Evolutionary conservation across 2,329 filamentous ascomycete genomes (phyloP), one percentile per base, ranked within the genome.

Genomic region (Nemania serpens): DNA sequence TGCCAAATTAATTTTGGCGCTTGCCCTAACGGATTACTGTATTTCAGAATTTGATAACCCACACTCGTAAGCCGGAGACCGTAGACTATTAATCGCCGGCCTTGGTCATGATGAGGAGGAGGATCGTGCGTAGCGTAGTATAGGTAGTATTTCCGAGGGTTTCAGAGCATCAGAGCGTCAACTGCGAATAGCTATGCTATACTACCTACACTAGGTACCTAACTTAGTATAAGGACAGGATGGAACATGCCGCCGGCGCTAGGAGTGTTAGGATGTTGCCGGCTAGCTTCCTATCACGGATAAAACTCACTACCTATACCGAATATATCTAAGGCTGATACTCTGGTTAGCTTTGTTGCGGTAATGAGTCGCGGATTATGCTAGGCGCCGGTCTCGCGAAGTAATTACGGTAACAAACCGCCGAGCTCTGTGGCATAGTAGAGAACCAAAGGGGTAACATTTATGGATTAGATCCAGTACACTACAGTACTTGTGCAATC

Each of bases 21-120:
- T 20, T 49, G 57, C 39, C 54, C 25, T 53, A 50, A 37, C 39
- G 34, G 61, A 58, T 63, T 63, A 63, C 61, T 61, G 61, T 62
- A 54, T 63, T 61, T 61, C 49, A 58, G 48, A 36, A 29, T 29
- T 59, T 42, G 34, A 41, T 41, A 34, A 43, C 51, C 39, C 39
- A 34, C 43, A 53, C 20, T 45, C 48, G 37, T 29, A 46, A 55
- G 46, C 39, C n/a, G 57, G 22, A 45, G 48, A 17, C 39, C 50
- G 50, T 33, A 46, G 50, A 2, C 36, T 37, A 41, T 37, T 37
- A 18, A 22, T 42, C 39, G 39, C 45, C 17, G 18, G 15, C 15
- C 18, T 51, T 52, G 7, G 17, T 51, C 25, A 39, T 29, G 33
- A 29, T 15, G 36, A 10, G 37, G 39, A 58, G 39, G 45, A 61